These are phyloP conservation scores for Rubus parviflorus DNA, from an alignment of 306 rosid species.

Conservation along the genomic window DNA sequence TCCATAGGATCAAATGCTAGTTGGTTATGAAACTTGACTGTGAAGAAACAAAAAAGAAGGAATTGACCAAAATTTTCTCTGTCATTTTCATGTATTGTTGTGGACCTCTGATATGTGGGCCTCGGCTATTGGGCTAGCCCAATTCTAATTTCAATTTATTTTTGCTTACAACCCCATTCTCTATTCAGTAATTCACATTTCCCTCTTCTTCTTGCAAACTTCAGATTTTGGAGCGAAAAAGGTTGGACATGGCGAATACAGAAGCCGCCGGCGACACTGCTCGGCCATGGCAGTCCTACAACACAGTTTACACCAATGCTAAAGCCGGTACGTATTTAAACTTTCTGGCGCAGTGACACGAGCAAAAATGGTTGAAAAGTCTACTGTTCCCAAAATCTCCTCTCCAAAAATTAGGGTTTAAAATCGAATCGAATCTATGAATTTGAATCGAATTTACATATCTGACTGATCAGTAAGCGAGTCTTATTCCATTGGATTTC, in stretches of 20 bases:
- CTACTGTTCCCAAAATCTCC: neutral
- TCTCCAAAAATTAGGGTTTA: neutral
- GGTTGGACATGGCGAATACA: slow-evolving; percentile 41
- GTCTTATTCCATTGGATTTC: neutral
- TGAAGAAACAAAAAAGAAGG: too few species aligned
- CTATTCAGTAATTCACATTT: neutral
- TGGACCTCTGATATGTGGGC: too few species aligned
- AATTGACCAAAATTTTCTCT: too few species aligned
- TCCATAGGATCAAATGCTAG: too few species aligned
- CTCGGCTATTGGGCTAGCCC: neutral
- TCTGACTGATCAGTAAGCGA: neutral
- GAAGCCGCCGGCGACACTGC: slow-evolving; percentile 31
- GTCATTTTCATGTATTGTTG: too few species aligned
- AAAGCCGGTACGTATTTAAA: slow-evolving; percentile 62
- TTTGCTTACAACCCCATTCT: neutral
- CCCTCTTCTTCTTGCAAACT: slow-evolving; percentile 2
- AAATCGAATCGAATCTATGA: neutral
- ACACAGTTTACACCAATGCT: slow-evolving; percentile 81
- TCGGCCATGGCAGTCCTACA: slow-evolving; percentile 89
- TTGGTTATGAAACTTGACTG: too few species aligned
- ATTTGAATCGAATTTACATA: neutral
- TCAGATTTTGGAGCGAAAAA: slow-evolving; percentile 16
- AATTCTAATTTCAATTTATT: neutral
- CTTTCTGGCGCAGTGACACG: neutral
- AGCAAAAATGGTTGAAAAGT: neutral